phyloP scores from a whole-genome alignment of 2,329 filamentous ascomycete species.

The Thielaviopsis populi region DNA sequence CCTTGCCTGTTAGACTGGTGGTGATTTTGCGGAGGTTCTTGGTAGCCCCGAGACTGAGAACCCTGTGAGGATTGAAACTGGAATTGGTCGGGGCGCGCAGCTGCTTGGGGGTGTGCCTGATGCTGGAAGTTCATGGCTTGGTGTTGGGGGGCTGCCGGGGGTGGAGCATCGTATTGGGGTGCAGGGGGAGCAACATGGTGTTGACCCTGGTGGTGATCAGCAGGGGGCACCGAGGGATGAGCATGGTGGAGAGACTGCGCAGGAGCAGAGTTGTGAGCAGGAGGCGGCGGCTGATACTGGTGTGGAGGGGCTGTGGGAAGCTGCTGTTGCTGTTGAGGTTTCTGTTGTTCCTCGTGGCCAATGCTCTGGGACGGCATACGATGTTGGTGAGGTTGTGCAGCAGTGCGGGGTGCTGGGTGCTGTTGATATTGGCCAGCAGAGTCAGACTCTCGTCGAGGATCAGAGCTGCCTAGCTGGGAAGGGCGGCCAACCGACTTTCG shows the following conservation, averaged over 20 bases:
- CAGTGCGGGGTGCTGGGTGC: not conserved
- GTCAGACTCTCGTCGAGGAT: constrained; percentile 3
- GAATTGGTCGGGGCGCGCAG: not conserved
- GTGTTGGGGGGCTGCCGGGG: not conserved
- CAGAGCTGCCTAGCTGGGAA: constrained; percentile 1
- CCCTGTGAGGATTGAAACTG: constrained; percentile 1
- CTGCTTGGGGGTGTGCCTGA: not conserved
- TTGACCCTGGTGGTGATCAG: not conserved
- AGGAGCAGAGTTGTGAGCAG: not conserved
- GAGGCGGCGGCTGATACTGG: not conserved
- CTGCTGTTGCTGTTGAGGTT: not conserved
- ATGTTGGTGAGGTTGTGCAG: constrained; percentile 11
- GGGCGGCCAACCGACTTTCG: constrained; percentile 11
- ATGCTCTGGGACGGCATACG: not conserved
- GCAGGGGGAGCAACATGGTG: not conserved
- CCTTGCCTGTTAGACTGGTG: not conserved
- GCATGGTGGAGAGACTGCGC: not conserved
- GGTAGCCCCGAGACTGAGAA: not conserved
- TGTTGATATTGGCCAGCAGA: constrained; percentile 12
- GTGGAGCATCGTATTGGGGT: not conserved
- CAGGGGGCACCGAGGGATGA: not conserved
- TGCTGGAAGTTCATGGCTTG: not conserved
- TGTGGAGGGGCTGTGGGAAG: not conserved
- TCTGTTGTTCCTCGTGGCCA: not conserved
- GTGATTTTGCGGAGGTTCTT: constrained; percentile 13